Evolutionary conservation across 306 rosid species (phyloP).

Genomic region (Luffa aegyptiaca): DNA sequence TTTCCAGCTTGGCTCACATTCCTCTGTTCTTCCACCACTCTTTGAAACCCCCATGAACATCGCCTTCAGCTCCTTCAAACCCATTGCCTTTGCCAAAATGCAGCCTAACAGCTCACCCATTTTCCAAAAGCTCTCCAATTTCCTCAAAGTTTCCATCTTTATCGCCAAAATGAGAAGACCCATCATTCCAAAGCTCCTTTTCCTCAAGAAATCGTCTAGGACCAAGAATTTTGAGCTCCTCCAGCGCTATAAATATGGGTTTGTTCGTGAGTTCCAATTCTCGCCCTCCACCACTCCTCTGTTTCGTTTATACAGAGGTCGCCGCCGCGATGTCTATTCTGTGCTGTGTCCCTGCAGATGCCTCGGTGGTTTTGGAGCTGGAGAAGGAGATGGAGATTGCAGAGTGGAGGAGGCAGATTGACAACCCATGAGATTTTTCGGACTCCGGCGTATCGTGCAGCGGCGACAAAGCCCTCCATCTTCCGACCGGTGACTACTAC

Average conservation of each 20-base stretch:
- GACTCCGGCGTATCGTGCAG: no score
- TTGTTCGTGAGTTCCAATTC: conserved; percentile 28
- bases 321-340: conserved; percentile 19
- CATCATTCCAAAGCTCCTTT: conserved; percentile 23
- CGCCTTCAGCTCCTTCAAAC: not conserved
- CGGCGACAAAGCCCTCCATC: no score
- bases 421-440: no score
- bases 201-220: conserved; percentile 22
- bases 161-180: conserved; percentile 34
- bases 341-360: conserved; percentile 35
- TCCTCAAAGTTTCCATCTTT: conserved; percentile 25
- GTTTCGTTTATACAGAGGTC: conserved; percentile 14
- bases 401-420: conserved; percentile 19
- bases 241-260: conserved; percentile 27
- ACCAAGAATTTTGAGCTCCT: conserved; percentile 25
- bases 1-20: conserved; percentile 43
- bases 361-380: conserved; percentile 19
- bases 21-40: not conserved
- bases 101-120: conserved; percentile 24
- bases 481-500: no score
- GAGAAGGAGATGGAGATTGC: conserved; percentile 17
- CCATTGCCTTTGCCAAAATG: conserved; percentile 21
- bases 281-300: conserved; percentile 47
- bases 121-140: conserved; percentile 27
- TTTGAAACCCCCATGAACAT: not conserved